Evolutionary conservation across 148 eudicot genomes (phyloP).

Genomic region (Hydrangea macrophylla): DNA sequence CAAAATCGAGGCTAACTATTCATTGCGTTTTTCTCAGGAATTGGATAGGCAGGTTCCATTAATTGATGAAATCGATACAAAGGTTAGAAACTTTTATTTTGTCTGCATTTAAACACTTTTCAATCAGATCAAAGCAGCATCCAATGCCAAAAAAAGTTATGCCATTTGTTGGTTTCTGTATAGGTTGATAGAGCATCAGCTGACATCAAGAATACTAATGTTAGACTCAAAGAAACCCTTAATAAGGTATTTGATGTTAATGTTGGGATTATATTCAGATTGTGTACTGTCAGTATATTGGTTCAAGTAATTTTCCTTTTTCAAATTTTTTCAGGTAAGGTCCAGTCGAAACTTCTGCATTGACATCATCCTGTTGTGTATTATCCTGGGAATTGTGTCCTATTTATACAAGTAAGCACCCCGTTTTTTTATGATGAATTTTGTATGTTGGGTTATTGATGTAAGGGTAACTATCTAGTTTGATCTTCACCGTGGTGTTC

Average conservation of each 20-base stretch:
- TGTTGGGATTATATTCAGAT: background rate
- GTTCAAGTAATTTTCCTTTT: background rate
- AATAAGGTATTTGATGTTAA: conserved; percentile 44
- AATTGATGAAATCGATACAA: conserved; percentile 92
- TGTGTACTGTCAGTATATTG: background rate
- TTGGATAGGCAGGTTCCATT: conserved; percentile 96
- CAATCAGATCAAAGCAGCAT: no score
- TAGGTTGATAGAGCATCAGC: conserved; percentile 79
- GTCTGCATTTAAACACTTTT: background rate
- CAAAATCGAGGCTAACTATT: background rate
- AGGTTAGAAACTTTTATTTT: conserved; percentile 42
- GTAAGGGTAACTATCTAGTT: no score
- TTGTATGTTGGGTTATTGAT: no score
- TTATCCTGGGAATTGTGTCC: conserved; percentile 88
- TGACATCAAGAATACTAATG: conserved; percentile 84
- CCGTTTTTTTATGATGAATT: background rate
- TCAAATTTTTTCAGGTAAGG: conserved; percentile 48
- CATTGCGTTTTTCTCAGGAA: conserved; percentile 46
- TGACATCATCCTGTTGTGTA: conserved; percentile 73
- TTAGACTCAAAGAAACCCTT: conserved; percentile 77
- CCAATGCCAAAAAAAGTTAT: background rate
- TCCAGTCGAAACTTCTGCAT: conserved; percentile 82
- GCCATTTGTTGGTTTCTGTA: background rate
- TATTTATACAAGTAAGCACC: conserved; percentile 88
- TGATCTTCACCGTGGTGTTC: no score